These are phyloP conservation scores for Spergularia marina DNA, from an alignment of 148 eudicot species.

Conservation along the genomic window DNA sequence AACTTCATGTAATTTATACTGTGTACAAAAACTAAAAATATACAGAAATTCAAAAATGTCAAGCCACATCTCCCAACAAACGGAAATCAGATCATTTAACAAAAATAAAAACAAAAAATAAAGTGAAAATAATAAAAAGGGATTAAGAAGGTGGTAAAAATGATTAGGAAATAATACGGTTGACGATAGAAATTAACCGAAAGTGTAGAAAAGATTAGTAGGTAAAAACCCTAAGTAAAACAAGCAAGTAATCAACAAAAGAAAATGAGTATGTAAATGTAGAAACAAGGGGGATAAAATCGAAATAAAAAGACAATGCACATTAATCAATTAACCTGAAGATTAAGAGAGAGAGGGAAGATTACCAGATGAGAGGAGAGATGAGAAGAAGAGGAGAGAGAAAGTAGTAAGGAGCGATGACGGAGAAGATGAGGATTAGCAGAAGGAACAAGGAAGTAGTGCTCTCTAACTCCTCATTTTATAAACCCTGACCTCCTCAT, in stretches of 20 bases:
- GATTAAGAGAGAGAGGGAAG: background rate
- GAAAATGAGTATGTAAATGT: background rate
- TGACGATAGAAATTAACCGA: too few relatives aligned
- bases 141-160: too few relatives aligned
- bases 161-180: too few relatives aligned
- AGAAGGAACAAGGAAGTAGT: background rate
- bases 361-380: constrained; percentile 17
- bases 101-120: background rate
- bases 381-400: constrained; percentile 9
- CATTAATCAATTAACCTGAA: background rate
- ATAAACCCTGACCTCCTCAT: background rate
- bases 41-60: too few relatives aligned
- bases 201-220: too few relatives aligned
- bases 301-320: background rate
- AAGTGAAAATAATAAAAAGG: too few relatives aligned
- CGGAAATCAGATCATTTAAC: background rate
- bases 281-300: background rate
- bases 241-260: background rate
- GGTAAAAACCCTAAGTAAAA: background rate
- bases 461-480: background rate
- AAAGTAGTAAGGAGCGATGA: background rate
- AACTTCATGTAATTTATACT: too few relatives aligned
- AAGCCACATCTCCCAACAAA: too few relatives aligned
- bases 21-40: too few relatives aligned
- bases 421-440: background rate